Percentiles rank a stretch among this genome's conserved stretches.
phyloP scores from a whole-genome alignment of 257 asterid species.

The Salvia splendens region DNA sequence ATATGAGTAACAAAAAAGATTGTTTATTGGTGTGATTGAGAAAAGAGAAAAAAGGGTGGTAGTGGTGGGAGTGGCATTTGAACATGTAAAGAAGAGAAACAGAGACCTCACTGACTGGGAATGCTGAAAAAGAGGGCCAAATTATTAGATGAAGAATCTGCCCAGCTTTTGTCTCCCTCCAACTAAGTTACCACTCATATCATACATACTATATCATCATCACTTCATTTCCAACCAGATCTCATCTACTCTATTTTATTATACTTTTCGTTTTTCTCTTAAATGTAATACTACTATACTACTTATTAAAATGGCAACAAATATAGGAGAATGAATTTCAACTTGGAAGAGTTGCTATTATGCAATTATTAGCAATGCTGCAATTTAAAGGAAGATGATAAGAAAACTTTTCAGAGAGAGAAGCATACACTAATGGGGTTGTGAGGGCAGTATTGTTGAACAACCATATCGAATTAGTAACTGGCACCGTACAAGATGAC shows the following conservation, averaged over 20 bases:
- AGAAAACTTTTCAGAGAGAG: background rate
- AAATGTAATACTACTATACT: no score
- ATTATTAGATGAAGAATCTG: constrained; percentile 34
- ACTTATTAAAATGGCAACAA: background rate
- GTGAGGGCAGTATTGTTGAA: background rate
- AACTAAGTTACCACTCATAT: no score
- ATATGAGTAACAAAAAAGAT: background rate
- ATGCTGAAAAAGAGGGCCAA: constrained; percentile 25
- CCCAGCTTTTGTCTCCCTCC: constrained; percentile 30
- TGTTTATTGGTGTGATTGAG: constrained; percentile 1
- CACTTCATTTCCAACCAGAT: no score
- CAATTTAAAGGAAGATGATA: background rate
- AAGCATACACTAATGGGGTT: background rate
- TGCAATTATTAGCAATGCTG: no score
- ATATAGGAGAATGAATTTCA: background rate
- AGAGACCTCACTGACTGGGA: constrained; percentile 1
- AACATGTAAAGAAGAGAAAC: constrained; percentile 30
- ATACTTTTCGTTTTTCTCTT: no score
- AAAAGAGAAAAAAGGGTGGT: constrained; percentile 17
- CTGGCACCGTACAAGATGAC: background rate
- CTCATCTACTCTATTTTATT: no score
- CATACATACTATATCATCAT: no score
- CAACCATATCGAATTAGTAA: background rate
- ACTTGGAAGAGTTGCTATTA: no score
- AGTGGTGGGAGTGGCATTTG: constrained; percentile 6